These are phyloP conservation scores for Coemansia sp. DNA, from an alignment of 192 early-diverging fungal genomes.

Conservation along the genomic window DNA sequence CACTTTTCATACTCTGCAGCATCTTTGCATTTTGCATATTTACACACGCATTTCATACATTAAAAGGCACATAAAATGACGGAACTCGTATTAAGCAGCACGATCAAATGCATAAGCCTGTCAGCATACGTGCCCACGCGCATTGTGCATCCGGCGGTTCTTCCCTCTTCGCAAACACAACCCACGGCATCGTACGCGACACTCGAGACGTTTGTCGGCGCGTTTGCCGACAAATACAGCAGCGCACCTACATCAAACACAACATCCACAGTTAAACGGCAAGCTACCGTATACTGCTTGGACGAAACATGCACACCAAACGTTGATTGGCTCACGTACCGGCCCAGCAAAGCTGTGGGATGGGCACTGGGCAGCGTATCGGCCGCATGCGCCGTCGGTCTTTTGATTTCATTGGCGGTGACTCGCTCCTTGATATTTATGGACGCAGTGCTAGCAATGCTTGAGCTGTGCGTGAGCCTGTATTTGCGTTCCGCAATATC, in stretches of 20 bases:
- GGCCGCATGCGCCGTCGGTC: not conserved
- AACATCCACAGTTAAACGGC: not conserved
- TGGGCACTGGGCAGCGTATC: conserved; percentile 19
- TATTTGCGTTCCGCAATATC: conserved; percentile 16
- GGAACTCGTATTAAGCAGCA: not conserved
- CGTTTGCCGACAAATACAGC: not conserved
- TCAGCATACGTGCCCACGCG: not conserved
- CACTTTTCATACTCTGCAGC: not conserved
- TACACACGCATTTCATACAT: not conserved
- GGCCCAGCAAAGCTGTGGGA: conserved; percentile 17
- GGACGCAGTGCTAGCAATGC: conserved; percentile 25
- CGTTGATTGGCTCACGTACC: conserved; percentile 24
- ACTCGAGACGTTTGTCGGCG: not conserved
- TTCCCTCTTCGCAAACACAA: not conserved
- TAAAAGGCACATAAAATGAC: not conserved
- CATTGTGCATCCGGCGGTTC: conserved; percentile 12
- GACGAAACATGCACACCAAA: conserved; percentile 1
- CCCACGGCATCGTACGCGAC: not conserved
- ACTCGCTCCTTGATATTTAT: conserved; percentile 13
- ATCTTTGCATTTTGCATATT: not conserved
- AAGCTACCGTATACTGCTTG: conserved; percentile 7
- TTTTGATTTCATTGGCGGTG: conserved; percentile 7
- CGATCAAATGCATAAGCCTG: conserved; percentile 12
- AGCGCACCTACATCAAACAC: not conserved
- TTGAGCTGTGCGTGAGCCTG: conserved; percentile 23